Percentiles rank a stretch among this genome's conserved stretches.
These are phyloP conservation scores for Tolypocladium amazonense DNA, from an alignment of 2,329 filamentous ascomycete genomes.

Conservation along the genomic window DNA sequence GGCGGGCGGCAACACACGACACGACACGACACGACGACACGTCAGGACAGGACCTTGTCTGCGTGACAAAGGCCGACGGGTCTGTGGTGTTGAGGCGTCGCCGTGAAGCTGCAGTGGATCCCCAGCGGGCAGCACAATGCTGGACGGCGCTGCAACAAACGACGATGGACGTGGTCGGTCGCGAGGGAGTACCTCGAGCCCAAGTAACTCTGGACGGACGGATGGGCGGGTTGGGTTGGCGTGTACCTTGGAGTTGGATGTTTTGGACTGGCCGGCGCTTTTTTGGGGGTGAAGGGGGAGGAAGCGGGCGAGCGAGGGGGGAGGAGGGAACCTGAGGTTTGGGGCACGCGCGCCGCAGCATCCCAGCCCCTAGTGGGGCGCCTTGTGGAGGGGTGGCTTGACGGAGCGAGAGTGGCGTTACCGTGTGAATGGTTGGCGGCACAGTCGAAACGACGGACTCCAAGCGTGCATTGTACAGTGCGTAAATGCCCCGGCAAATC, in stretches of 20 bases:
- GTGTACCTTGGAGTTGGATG: conserved; percentile 21
- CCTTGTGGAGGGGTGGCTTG: conserved; percentile 4
- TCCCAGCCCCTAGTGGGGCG: background rate
- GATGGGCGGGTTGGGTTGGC: conserved; percentile 1
- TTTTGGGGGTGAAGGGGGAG: conserved; percentile 21
- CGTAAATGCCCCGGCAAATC: background rate
- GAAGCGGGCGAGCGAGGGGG: conserved; percentile 5
- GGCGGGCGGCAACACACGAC: conserved; percentile 1
- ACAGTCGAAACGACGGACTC: background rate
- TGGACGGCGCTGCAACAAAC: conserved; percentile 4
- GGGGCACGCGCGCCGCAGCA: conserved; percentile 1
- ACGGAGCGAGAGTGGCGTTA: background rate
- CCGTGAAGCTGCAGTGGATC: conserved; percentile 4
- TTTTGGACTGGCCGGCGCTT: conserved; percentile 24
- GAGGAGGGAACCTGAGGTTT: conserved; percentile 1
- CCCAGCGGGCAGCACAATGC: conserved; percentile 5
- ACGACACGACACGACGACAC: conserved; percentile 4
- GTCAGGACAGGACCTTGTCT: background rate
- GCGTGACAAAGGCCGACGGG: background rate
- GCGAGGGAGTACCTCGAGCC: conserved; percentile 23
- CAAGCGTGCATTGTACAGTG: background rate
- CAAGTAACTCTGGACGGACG: conserved; percentile 26
- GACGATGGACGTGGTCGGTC: conserved; percentile 14
- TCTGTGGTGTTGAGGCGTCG: conserved; percentile 2
- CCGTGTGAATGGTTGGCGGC: background rate